Conservation (phyloP, 441 rosid genomes). For the Gossypium davidsonii region DNA sequence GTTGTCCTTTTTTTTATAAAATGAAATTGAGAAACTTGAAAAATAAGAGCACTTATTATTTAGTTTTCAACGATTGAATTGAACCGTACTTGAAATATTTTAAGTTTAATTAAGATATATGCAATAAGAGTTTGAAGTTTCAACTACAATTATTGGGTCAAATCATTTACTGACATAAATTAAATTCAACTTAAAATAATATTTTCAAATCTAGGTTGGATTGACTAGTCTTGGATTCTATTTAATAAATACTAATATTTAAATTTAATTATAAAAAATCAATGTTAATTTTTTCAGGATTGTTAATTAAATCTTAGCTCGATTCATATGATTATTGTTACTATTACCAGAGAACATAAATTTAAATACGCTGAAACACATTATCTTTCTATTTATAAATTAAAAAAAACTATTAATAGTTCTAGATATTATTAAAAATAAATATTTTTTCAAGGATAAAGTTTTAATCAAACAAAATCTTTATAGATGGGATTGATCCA, state of each 20-base stretch:
- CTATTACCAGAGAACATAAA: accelerated
- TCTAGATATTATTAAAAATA: too few species aligned
- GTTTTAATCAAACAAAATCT: neutral
- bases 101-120: neutral
- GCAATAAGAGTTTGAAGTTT: neutral
- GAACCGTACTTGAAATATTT: neutral
- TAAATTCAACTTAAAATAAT: neutral
- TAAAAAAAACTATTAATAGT: too few species aligned
- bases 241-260: neutral
- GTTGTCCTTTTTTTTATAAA: too few species aligned
- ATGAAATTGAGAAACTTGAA: too few species aligned
- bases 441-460: too few species aligned
- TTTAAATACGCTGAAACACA: accelerated
- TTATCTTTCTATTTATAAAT: too few species aligned
- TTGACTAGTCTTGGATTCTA: neutral
- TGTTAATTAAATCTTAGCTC: too few species aligned
- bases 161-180: neutral
- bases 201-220: neutral
- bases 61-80: neutral
- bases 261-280: neutral
- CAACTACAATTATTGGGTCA: neutral
- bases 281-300: too few species aligned
- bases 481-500: neutral
- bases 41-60: too few species aligned
- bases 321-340: accelerated